Evolutionary conservation across 495 filamentous ascomycete genomes (phyloP), one percentile per base, ranked within the genome.

Genomic region (Neurospora sp.): DNA sequence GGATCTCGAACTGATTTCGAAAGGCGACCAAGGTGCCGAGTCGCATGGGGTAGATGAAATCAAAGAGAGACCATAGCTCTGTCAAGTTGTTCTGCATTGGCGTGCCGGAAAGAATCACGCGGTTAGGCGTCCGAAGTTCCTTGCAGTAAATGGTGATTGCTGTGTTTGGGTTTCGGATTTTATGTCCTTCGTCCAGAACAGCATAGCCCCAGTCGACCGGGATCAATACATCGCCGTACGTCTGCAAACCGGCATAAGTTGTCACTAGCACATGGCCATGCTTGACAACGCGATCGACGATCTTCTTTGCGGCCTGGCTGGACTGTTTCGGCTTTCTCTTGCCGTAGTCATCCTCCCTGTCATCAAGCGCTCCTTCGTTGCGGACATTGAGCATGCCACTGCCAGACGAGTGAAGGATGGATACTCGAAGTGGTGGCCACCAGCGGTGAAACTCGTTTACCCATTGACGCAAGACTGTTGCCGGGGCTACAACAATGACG

Each of bases 41-140:
- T 39, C 93, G 92, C 92, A 98, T 97, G 0, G 96, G 96, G 76
- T 92, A 97, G 72, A 98, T 89, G 77, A 98, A 99, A 79, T 99
- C 96, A 77, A 98, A 97, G 8, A 99, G 88, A 0, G 96, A 98
- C 96, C 96, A 99, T n/a, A 99, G 86, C 78, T 99, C 96, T 9
- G 97, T 86, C 24, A 99, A 91, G 80, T 98, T 99, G 82, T 99
- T 99, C 80, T 99, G 96, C 77, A 99, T 97, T 2, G 96, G 96
- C 1, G 96, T 99, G 9, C 96, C 96, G 0, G 96, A 98, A 6
- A 98, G 85, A 73, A 99, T 98, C 70, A 98, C 85, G 36, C 96
- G 90, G 79, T 98, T 94, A 4, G 90, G 86, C 8, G 96, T 98
- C 39, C 90, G 86, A 17, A 99, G 85, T 77, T 96, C 92, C 79